Evolutionary conservation across 805 yeast genomes (phyloP), one percentile per base, ranked within the genome.

Genomic region (Diddensiella santjacobensis): DNA sequence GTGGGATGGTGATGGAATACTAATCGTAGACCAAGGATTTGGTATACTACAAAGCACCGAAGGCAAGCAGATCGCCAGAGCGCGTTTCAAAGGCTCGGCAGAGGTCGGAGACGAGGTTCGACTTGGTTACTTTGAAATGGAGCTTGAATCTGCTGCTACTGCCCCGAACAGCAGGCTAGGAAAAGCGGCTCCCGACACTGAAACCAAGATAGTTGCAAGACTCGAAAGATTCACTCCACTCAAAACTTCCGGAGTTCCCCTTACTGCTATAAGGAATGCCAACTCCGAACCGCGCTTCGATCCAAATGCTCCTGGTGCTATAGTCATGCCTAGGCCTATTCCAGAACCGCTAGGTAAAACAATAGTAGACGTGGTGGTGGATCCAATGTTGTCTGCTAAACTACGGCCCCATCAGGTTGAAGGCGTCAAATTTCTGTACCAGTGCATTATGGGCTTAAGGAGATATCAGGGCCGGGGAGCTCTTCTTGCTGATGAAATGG

Each of bases 401-500:
- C 68, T 93, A n/a, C 71, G 98, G 22, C 83, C 85, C 0, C 98
- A 93, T 67, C 99, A 93, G 63, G 66, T 77, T 11, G 90, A 84
- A 54, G 99, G 96, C 2, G 86, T 91, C 0, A 63, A 68, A 45
- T 93, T 93, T 59, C 68, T 93, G 56, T 87, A 87, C 61, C 84
- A 85, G 48, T 87, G 96, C 57, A 76, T 90, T 1, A 78, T 84
- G 83, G 95, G 95, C 0, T 67, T 76, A 44, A 68, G 76, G 22
- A 74, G 73, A 3, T 66, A 66, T 18, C 43, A 54, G 10, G 69
- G 70, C 1, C 57, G 67, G 38, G 98, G 99, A 0, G 90, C 91
- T 1, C 67, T 93, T 3, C 65, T 93, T 38, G 99, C 99, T 0
- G 99, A 93, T 65, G 98, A 91, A 58, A 93, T 93, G 99, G 99